Percentiles rank a stretch among this genome's conserved stretches.
phyloP scores from a whole-genome alignment of 2,329 filamentous ascomycete species.

The Cytospora piceae region DNA sequence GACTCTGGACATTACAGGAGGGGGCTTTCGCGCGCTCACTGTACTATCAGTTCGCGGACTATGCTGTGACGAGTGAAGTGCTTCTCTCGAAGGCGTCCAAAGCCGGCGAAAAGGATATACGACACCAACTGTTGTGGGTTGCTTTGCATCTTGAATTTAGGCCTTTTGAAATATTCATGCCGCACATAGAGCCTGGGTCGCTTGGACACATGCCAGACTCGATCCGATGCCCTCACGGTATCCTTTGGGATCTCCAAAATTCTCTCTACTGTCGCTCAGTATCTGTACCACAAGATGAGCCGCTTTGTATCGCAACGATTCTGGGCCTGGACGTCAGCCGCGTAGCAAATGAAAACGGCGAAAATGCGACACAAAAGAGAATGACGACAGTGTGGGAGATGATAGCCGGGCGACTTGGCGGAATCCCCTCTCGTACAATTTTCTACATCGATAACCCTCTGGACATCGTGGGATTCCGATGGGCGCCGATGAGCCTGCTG shows the following conservation, averaged over 20 bases:
- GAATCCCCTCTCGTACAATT: slow-evolving; percentile 33
- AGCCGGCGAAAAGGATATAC: neutral
- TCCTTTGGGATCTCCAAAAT: slow-evolving; percentile 33
- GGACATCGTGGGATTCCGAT: slow-evolving; percentile 35
- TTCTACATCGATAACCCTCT: slow-evolving; percentile 35
- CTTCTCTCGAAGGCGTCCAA: neutral
- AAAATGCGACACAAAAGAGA: slow-evolving; percentile 26
- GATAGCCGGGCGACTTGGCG: slow-evolving; percentile 28
- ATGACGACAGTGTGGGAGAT: slow-evolving; percentile 36
- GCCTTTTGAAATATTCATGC: neutral
- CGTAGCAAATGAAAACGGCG: slow-evolving; percentile 27
- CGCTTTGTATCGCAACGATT: slow-evolving; percentile 39
- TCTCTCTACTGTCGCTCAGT: slow-evolving; percentile 37
- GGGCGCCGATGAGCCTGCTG: slow-evolving; percentile 36
- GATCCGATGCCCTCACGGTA: neutral
- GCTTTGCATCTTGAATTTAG: neutral
- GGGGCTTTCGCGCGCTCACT: slow-evolving; percentile 38
- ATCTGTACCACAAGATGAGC: slow-evolving; percentile 37
- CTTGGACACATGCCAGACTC: neutral
- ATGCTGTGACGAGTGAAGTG: slow-evolving; percentile 29
- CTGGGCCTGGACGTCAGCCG: slow-evolving; percentile 34
- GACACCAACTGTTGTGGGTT: neutral
- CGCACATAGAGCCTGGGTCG: neutral
- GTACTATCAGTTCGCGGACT: slow-evolving; percentile 41
- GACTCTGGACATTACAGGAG: slow-evolving; percentile 46